These are phyloP conservation scores for Apocynum venetum DNA, from an alignment of 257 asterid genomes.

Conservation along the genomic window DNA sequence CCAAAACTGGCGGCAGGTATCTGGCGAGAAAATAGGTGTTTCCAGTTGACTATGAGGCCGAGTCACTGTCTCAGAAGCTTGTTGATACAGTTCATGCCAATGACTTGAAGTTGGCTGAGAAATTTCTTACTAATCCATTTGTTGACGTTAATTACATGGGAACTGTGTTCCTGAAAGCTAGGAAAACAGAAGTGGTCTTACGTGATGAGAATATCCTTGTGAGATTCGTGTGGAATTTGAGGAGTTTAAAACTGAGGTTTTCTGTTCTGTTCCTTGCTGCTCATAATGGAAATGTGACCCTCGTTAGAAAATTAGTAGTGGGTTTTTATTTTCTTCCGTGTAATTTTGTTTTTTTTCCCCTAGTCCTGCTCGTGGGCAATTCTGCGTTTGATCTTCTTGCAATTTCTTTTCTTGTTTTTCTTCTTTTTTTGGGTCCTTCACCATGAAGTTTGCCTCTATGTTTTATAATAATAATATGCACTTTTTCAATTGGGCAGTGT, in stretches of 20 bases:
- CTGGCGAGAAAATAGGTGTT: slow-evolving; percentile 24
- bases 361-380: neutral
- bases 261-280: slow-evolving; percentile 71
- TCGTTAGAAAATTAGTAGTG: slow-evolving; percentile 56
- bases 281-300: slow-evolving; percentile 53
- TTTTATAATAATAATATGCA: neutral
- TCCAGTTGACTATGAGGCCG: slow-evolving; percentile 23
- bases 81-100: slow-evolving; percentile 51
- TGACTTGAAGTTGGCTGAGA: slow-evolving; percentile 42
- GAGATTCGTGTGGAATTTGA: slow-evolving; percentile 55
- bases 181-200: slow-evolving; percentile 56
- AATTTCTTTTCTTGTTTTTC: neutral
- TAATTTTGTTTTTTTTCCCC: neutral
- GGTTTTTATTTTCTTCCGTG: neutral
- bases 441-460: neutral
- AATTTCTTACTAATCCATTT: slow-evolving; percentile 39
- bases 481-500: slow-evolving; percentile 30
- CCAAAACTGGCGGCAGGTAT: slow-evolving; percentile 15
- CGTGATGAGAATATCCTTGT: slow-evolving; percentile 48
- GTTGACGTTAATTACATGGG: slow-evolving; percentile 64
- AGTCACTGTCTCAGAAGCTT: slow-evolving; percentile 55
- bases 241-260: slow-evolving; percentile 75
- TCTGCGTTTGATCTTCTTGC: neutral
- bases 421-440: neutral
- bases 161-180: slow-evolving; percentile 48